Evolutionary conservation across 768 basidiomycete genomes (phyloP), one percentile per base, ranked within the genome.

Genomic region (Multifurca ochricompacta): DNA sequence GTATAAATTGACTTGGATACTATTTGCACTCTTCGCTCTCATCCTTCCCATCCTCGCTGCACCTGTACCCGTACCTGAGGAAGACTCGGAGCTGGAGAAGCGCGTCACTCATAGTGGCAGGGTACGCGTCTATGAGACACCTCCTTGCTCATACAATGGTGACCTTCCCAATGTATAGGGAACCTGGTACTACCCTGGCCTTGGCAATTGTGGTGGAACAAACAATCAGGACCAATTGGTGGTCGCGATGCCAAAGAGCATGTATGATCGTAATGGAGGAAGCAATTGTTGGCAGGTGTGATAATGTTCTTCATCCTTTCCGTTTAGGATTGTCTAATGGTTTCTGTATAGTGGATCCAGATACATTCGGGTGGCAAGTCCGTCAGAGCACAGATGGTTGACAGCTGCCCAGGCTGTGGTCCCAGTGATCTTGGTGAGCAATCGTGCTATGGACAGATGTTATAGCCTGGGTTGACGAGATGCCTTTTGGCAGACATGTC

Each of bases 31-130:
- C 63, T 69, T 76, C 65, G 65, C 74, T 48, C 69, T 74, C 59
- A 41, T 77, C 55, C 61, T 76, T 53, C 58, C 72, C 46, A 65
- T 66, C 37, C 61, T 77, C 54, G 79, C 78, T 18, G 68, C 76
- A 7, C 80, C 81, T 25, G 61, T 79, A 8, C 69, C 75, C 25
- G 62, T 66, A 56, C 61, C 68, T 62, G 62, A 67, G 48, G 65
- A 65, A 11, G 51, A 61, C 28, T 62, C 68, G 6, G 40, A 28
- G 25, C 71, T 82, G 32, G 73, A 76, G 54, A 80, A 76, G 66
- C 76, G 85, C 48, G 60, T 70, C 37, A 75, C 78, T 0, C 81
- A 75, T 61, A 63, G 60, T 6, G 87, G 87, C 37, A 70, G 72
- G 59, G 87, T 87, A 65, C 58, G 79, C 71, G 25, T 35, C 9